These are phyloP conservation scores for Arabidopsis hybrid DNA, from an alignment of 441 rosid genomes.

Conservation along the genomic window DNA sequence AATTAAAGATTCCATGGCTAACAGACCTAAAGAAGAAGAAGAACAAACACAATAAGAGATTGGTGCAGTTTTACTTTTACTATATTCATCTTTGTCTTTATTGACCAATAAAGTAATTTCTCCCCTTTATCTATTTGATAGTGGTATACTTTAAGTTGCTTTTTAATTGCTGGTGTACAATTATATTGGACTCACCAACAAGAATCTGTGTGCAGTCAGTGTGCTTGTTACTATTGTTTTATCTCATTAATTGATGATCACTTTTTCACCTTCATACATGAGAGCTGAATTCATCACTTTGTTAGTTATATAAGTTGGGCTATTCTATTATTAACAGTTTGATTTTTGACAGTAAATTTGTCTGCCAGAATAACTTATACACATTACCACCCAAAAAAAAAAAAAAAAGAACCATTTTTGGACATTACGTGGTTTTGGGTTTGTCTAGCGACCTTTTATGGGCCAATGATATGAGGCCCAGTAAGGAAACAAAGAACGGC, in stretches of 20 bases:
- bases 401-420: too few relatives aligned
- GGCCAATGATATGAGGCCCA: conserved; percentile 2
- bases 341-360: too few relatives aligned
- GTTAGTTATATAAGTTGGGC: too few relatives aligned
- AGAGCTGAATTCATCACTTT: neutral
- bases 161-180: neutral
- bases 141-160: neutral
- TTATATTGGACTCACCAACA: conserved; percentile 13
- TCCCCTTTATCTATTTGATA: neutral
- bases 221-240: neutral
- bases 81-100: conserved; percentile 19
- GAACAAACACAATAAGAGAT: conserved; percentile 9
- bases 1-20: neutral
- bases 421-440: too few relatives aligned
- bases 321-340: too few relatives aligned
- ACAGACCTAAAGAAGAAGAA: conserved; percentile 19
- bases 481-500: neutral
- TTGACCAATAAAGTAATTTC: conserved; percentile 19
- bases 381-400: too few relatives aligned
- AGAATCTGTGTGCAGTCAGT: neutral
- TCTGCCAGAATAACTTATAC: too few relatives aligned
- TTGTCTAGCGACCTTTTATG: neutral
- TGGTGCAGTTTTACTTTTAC: neutral
- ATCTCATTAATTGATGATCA: neutral
- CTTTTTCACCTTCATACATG: too few relatives aligned